A percentile compares a stretch with the other conserved stretches of the same genome.
phyloP scores from a whole-genome alignment of 2,329 filamentous ascomycete genomes.

The Cladosporium sp. region DNA sequence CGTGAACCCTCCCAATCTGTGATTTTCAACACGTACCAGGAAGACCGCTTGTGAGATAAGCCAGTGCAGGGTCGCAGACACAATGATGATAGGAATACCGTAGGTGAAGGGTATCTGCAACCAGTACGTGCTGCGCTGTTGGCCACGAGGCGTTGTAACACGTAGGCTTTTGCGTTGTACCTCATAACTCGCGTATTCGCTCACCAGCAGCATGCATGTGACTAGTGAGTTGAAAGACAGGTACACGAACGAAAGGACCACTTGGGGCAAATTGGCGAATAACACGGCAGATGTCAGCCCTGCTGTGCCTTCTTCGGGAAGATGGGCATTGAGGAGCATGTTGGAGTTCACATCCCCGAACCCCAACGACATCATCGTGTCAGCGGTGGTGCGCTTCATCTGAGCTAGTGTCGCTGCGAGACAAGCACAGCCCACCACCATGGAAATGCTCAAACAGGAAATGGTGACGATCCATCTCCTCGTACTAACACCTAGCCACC shows the following conservation, averaged over 20 bases:
- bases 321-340: neutral
- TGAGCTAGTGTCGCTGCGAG: neutral
- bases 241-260: constrained; percentile 45
- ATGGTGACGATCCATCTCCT: neutral
- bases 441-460: neutral
- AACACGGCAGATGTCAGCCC: constrained; percentile 24
- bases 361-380: neutral
- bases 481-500: neutral
- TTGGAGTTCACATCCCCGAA: neutral
- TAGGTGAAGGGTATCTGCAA: constrained; percentile 38
- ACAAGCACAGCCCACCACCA: neutral
- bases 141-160: constrained; percentile 33
- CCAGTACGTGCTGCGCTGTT: constrained; percentile 40
- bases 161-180: constrained; percentile 31
- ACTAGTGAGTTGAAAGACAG: constrained; percentile 42
- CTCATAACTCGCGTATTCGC: constrained; percentile 45
- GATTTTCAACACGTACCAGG: constrained; percentile 30
- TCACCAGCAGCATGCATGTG: constrained; percentile 43
- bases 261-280: constrained; percentile 46
- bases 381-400: neutral
- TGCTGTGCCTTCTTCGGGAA: neutral
- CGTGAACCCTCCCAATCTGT: neutral
- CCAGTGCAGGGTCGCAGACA: constrained; percentile 38
- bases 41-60: constrained; percentile 43
- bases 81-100: constrained; percentile 32